Conservation (phyloP, 495 filamentous ascomycete species). For the Hypoxylon trugodes region DNA sequence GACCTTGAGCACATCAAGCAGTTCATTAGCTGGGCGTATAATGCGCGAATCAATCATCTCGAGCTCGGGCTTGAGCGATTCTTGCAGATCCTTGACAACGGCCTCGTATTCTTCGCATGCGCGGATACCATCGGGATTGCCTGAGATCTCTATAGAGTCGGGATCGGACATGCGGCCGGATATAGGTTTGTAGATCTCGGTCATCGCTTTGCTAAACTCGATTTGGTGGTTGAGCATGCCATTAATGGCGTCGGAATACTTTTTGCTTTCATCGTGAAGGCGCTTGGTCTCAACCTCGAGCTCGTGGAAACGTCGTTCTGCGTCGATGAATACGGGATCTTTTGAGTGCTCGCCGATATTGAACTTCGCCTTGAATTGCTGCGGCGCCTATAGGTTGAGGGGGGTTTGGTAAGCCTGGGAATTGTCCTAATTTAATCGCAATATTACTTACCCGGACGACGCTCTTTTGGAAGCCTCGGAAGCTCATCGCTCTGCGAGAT, state of each 20-base stretch:
- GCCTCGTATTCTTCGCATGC: constrained; percentile 97
- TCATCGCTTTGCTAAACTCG: constrained; percentile 94
- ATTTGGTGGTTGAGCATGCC: constrained; percentile 98
- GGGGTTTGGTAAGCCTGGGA: constrained; percentile 9
- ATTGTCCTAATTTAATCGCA: constrained; percentile 4
- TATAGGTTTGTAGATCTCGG: constrained; percentile 98
- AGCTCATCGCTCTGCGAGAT: constrained; percentile 74
- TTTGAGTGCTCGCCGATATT: constrained; percentile 94
- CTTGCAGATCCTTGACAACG: constrained; percentile 89
- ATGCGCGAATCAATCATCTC: constrained; percentile 97
- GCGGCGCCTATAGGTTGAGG: constrained; percentile 72
- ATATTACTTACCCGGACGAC: constrained; percentile 71
- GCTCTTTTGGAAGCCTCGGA: constrained; percentile 94
- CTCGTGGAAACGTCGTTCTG: constrained; percentile 92
- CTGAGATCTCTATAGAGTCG: constrained; percentile 77
- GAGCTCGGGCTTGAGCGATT: constrained; percentile 86
- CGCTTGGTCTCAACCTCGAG: constrained; percentile 95
- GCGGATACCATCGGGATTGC: constrained; percentile 91
- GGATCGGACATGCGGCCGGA: constrained; percentile 95
- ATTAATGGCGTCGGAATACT: constrained; percentile 97
- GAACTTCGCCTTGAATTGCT: constrained; percentile 89
- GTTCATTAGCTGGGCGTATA: constrained; percentile 91
- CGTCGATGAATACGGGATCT: constrained; percentile 92
- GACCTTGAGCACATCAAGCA: constrained; percentile 93
- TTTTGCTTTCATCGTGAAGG: constrained; percentile 93